A percentile compares a stretch with the other conserved stretches of the same genome.
Evolutionary conservation across 331 rosid genomes (phyloP).

Genomic region (Spiraea crenata): DNA sequence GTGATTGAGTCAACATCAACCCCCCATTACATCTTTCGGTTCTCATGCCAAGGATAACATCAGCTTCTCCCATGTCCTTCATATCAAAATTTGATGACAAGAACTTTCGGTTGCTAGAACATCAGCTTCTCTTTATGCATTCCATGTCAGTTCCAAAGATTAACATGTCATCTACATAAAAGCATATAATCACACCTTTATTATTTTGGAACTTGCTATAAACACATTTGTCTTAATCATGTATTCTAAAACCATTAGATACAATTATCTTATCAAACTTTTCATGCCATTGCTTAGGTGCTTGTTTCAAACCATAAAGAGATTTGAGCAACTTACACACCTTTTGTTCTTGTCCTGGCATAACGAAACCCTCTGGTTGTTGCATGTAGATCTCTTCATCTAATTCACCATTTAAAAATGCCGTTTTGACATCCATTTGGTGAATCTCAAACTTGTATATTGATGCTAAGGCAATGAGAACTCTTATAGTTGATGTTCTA

Average conservation of each 20-base stretch:
- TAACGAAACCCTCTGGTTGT: background rate
- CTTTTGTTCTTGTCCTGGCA: background rate
- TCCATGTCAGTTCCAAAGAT: background rate
- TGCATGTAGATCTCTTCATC: conserved; percentile 1
- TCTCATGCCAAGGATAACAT: conserved; percentile 10
- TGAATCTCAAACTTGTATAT: background rate
- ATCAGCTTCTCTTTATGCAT: no score
- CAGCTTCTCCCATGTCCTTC: background rate
- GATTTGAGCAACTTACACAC: background rate
- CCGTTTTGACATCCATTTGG: background rate
- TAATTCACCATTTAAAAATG: background rate
- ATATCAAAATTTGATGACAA: background rate
- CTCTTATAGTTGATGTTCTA: no score
- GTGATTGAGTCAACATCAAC: background rate
- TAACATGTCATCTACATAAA: background rate
- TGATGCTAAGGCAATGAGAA: background rate
- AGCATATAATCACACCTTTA: background rate
- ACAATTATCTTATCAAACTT: no score
- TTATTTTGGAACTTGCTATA: background rate
- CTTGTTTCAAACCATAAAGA: background rate
- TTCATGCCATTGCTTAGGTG: no score
- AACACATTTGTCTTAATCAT: background rate
- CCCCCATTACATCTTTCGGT: background rate
- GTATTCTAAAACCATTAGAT: background rate
- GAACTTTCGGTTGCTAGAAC: no score